Percentiles rank a stretch among this genome's conserved stretches.
These are phyloP conservation scores for Teratosphaeria epicoccoides DNA, from an alignment of 2,329 filamentous ascomycete species.

Conservation along the genomic window DNA sequence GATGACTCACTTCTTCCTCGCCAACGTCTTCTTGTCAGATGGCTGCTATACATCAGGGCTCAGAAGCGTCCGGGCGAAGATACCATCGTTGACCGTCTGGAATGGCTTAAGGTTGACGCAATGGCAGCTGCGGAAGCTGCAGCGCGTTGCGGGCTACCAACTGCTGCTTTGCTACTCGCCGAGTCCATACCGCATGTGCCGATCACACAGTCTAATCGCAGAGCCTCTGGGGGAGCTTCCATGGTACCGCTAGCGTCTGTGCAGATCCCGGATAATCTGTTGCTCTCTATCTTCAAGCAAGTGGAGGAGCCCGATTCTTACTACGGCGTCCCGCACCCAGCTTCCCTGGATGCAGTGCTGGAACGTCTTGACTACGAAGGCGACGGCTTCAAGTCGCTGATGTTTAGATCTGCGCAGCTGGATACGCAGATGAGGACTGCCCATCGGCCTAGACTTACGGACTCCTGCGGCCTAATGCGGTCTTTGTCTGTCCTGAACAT, in stretches of 20 bases:
- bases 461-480: conserved; percentile 60
- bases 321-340: conserved; percentile 74
- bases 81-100: conserved; percentile 62
- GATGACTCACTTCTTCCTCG: conserved; percentile 43
- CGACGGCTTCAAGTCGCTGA: conserved; percentile 73
- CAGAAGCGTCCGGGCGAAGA: conserved; percentile 64
- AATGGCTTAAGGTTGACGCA: conserved; percentile 82
- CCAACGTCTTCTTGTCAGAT: conserved; percentile 62
- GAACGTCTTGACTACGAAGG: conserved; percentile 80
- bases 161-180: conserved; percentile 71
- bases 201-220: conserved; percentile 7
- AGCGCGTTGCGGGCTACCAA: conserved; percentile 69
- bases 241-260: conserved; percentile 26
- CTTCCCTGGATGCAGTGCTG: conserved; percentile 67
- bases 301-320: conserved; percentile 95
- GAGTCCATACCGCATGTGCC: conserved; percentile 44
- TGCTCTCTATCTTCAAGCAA: conserved; percentile 77
- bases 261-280: conserved; percentile 49
- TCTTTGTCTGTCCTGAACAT: conserved; percentile 73
- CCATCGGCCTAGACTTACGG: conserved; percentile 45
- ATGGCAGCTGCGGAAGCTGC: conserved; percentile 60
- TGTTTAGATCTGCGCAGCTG: conserved; percentile 82
- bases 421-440: conserved; percentile 67
- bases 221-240: conserved; percentile 17
- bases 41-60: conserved; percentile 77